Percentiles rank a stretch among this genome's conserved stretches.
These are phyloP conservation scores for Pistacia integerrima DNA, from an alignment of 345 rosid species.

Conservation along the genomic window DNA sequence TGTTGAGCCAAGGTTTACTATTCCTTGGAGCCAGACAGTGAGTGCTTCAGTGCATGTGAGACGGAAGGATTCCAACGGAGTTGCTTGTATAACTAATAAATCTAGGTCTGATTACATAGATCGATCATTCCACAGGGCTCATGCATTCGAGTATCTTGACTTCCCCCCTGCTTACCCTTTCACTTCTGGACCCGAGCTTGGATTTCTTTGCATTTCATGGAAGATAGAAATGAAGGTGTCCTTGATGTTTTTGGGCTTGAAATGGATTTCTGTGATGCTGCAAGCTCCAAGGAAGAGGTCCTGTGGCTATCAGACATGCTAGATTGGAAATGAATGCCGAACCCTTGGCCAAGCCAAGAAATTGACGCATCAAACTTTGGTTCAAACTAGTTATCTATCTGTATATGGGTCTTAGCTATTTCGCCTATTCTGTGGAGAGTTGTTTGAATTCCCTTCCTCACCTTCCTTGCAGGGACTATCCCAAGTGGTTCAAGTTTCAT, in stretches of 20 bases:
- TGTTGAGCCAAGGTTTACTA: constrained; percentile 65
- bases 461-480: not conserved
- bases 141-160: constrained; percentile 82
- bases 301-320: constrained; percentile 93
- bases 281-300: constrained; percentile 81
- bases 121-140: constrained; percentile 58
- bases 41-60: constrained; percentile 75
- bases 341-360: not conserved
- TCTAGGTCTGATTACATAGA: constrained; percentile 77
- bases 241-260: constrained; percentile 86
- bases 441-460: not conserved
- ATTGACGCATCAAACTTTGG: not conserved
- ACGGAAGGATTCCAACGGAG: constrained; percentile 66
- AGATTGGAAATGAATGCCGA: constrained; percentile 75
- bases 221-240: constrained; percentile 55
- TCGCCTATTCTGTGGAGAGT: not conserved
- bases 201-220: constrained; percentile 81
- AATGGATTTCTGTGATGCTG: constrained; percentile 83
- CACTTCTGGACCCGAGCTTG: constrained; percentile 76
- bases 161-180: constrained; percentile 84
- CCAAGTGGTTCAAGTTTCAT: not conserved
- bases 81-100: constrained; percentile 67
- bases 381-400: not conserved
- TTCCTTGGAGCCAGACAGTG: constrained; percentile 54
- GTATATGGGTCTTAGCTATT: not conserved